These are phyloP conservation scores for Sclerotinia trifoliorum DNA, from an alignment of 2,329 filamentous ascomycete species.

Conservation along the genomic window DNA sequence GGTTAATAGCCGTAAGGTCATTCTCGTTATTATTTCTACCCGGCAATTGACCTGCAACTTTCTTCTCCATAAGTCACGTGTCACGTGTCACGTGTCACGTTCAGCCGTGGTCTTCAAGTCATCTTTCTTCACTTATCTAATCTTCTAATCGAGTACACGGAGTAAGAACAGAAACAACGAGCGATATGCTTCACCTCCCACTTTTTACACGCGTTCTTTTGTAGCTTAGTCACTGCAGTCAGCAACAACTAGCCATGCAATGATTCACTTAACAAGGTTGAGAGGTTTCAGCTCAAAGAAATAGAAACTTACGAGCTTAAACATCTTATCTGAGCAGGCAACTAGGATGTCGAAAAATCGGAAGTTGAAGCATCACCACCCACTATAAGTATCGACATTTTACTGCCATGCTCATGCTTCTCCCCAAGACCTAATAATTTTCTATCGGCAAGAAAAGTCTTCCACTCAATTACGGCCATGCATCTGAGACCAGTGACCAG, in stretches of 20 bases:
- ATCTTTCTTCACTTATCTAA: no score
- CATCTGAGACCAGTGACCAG: constrained; percentile 6
- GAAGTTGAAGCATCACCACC: no score
- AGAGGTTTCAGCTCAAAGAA: not conserved
- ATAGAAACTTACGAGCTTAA: not conserved
- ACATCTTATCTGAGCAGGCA: not conserved
- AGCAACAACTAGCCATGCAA: not conserved
- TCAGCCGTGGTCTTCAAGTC: no score
- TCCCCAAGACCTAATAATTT: not conserved
- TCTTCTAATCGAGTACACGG: no score
- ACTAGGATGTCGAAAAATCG: no score
- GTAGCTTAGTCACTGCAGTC: not conserved
- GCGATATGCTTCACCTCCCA: not conserved
- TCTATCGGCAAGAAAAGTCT: not conserved
- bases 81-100: no score
- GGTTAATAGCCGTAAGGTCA: no score
- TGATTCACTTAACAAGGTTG: no score
- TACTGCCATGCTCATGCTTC: not conserved
- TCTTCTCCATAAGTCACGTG: not conserved
- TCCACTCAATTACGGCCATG: not conserved
- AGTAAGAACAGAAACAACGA: no score
- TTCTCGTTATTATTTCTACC: no score
- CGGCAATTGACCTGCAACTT: no score
- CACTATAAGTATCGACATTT: not conserved
- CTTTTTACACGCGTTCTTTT: not conserved